Conservation (phyloP, 106 monocot genomes). For the Dendrobium huoshanense region DNA sequence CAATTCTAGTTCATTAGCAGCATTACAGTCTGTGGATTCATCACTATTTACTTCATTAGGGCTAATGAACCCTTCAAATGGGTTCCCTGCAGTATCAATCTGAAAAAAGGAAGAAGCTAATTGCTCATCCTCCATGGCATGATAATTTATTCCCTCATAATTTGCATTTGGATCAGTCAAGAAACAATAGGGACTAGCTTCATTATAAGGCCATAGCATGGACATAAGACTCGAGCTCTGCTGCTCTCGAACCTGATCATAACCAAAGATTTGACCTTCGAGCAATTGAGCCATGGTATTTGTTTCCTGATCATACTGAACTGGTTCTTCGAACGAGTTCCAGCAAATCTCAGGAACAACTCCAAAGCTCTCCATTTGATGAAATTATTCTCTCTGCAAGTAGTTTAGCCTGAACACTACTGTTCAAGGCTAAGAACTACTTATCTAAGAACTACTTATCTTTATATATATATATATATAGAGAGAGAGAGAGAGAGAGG, state of each 20-base stretch:
- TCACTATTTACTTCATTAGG: not conserved
- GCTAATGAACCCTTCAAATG: not conserved
- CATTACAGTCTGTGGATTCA: not conserved
- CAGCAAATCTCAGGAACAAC: constrained; percentile 1
- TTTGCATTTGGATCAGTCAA: not conserved
- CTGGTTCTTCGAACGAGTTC: not conserved
- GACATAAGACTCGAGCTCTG: not conserved
- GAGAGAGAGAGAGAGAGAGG: too few species aligned
- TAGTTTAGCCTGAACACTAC: too few species aligned
- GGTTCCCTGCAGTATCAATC: not conserved
- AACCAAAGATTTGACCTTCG: not conserved
- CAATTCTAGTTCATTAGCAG: too few species aligned
- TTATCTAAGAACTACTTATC: too few species aligned
- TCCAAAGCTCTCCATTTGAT: constrained; percentile 4
- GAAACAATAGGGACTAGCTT: not conserved
- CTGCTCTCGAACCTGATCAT: not conserved
- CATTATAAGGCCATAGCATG: not conserved
- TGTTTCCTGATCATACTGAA: not conserved
- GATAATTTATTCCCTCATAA: not conserved
- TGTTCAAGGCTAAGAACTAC: too few species aligned
- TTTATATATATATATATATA: too few species aligned
- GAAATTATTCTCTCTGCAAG: not conserved
- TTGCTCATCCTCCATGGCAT: not conserved
- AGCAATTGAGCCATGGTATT: not conserved
- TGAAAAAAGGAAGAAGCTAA: not conserved